Evolutionary conservation across 176 grass and related monocot genomes (phyloP), one percentile per base, ranked within the genome.

Genomic region (Oryza longistaminata): DNA sequence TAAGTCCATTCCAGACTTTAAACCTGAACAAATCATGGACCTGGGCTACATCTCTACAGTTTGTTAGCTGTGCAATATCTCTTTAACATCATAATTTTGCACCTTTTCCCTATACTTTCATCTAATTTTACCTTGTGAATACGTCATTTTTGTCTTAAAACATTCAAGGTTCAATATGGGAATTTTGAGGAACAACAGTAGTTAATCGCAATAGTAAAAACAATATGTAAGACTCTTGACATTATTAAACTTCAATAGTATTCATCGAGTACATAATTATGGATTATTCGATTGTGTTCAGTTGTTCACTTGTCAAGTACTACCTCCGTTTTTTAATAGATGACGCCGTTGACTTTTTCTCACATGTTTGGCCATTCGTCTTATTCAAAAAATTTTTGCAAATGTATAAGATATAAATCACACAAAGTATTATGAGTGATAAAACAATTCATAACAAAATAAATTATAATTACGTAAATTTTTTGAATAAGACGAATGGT

Each of bases 181-280:
- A 78, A 62, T 27, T 66, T 70, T 2, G 25, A 65, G 60, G 39
- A 43, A n/a, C 15, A 37, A 69, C 7, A 19, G 33, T 69, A 69
- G 13, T 39, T 69, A 15, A 35, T 19, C 13, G 69, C 27, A 69
- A 69, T n/a, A 9, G 13, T 17, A 53, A 49, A 37, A 24, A 39
- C 21, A 70, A 70, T 52, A 3, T 50, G 17, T 77, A 45, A 67
- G 64, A 44, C 67, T 80, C 16, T 80, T 80, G 64, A 26, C 17
- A 68, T 34, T 80, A 80, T 46, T 79, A 62, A 16, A 80, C 64
- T 68, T 67, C 64, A 19, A 19, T 55, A 19, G 52, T 55, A 6
- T 19, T 2, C 52, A 31, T 79, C 5, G 44, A 45, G 17, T 80
- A 68, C 43, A 68, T 13, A 45, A 66, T 64, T 44, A 10, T 78